These are phyloP conservation scores for Apophysomyces trapeziformis DNA, from an alignment of 371 early-diverging fungal genomes.

Conservation along the genomic window DNA sequence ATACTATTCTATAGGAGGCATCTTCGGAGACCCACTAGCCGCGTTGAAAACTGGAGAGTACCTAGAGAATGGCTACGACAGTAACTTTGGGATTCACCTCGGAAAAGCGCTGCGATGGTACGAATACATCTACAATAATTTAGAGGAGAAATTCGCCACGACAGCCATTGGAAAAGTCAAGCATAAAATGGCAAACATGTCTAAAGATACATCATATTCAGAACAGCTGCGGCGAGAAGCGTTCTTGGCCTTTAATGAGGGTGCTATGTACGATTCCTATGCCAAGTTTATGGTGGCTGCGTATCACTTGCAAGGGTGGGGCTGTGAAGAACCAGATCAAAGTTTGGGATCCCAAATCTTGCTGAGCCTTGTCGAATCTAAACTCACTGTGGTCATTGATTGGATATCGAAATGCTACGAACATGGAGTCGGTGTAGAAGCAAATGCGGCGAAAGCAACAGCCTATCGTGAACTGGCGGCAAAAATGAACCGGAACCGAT, in stretches of 20 bases:
- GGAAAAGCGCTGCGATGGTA: conserved; percentile 21
- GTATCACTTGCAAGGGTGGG: conserved; percentile 33
- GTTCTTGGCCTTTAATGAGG: conserved; percentile 16
- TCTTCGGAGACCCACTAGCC: conserved; percentile 11
- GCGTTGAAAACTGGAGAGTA: conserved; percentile 25
- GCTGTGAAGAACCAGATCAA: conserved; percentile 15
- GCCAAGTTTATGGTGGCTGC: conserved; percentile 30
- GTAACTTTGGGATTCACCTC: conserved; percentile 4
- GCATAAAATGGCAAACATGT: conserved; percentile 16
- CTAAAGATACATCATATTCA: background rate
- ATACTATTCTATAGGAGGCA: conserved; percentile 21
- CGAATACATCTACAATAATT: conserved; percentile 13
- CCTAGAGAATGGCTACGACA: conserved; percentile 22
- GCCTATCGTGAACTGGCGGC: background rate
- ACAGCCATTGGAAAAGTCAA: conserved; percentile 25
- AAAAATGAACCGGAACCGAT: no score
- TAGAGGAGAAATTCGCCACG: conserved; percentile 20
- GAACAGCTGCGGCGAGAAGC: conserved; percentile 14
- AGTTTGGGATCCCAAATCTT: conserved; percentile 9
- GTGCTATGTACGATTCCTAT: background rate
- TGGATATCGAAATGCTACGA: conserved; percentile 31
- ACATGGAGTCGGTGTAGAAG: conserved; percentile 22
- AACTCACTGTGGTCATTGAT: conserved; percentile 16
- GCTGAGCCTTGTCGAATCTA: conserved; percentile 16
- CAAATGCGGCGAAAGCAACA: conserved; percentile 18